Conservation (phyloP, 2,329 filamentous ascomycete species). For the Aaosphaeria arxii region DNA sequence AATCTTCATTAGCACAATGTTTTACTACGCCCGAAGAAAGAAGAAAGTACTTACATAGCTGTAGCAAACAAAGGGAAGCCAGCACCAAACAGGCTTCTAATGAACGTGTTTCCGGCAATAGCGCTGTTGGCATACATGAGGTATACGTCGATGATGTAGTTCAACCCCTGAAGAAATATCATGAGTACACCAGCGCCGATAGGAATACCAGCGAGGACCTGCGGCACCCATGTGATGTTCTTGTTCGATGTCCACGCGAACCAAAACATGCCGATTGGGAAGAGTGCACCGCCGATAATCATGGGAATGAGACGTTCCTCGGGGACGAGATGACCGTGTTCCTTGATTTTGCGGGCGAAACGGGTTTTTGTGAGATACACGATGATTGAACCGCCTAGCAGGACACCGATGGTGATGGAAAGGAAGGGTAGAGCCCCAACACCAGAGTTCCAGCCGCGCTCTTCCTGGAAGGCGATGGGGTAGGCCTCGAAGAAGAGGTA, state of each 20-base stretch:
- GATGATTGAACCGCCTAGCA: conserved; percentile 46
- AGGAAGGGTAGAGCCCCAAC: conserved; percentile 60
- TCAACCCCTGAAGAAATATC: conserved; percentile 45
- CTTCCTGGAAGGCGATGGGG: conserved; percentile 49
- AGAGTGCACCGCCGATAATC: conserved; percentile 53
- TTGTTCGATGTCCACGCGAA: conserved; percentile 52
- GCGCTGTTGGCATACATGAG: conserved; percentile 31
- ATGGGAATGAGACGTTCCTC: conserved; percentile 48
- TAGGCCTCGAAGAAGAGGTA: conserved; percentile 51
- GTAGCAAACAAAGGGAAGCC: conserved; percentile 9
- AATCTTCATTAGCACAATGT: background rate
- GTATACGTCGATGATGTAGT: conserved; percentile 48
- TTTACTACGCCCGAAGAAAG: background rate
- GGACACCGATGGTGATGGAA: conserved; percentile 57
- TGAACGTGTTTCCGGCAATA: conserved; percentile 19
- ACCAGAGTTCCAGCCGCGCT: conserved; percentile 58
- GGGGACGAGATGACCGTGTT: conserved; percentile 34
- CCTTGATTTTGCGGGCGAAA: conserved; percentile 27
- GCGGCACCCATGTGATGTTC: conserved; percentile 41
- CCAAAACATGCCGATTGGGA: conserved; percentile 51
- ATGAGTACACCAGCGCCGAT: conserved; percentile 45
- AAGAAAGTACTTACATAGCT: background rate
- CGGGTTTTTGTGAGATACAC: conserved; percentile 32
- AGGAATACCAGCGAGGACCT: conserved; percentile 40
- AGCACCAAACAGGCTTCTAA: conserved; percentile 14